Conservation (phyloP, 2,329 filamentous ascomycete species). For the Fonsecaea erecta region DNA sequence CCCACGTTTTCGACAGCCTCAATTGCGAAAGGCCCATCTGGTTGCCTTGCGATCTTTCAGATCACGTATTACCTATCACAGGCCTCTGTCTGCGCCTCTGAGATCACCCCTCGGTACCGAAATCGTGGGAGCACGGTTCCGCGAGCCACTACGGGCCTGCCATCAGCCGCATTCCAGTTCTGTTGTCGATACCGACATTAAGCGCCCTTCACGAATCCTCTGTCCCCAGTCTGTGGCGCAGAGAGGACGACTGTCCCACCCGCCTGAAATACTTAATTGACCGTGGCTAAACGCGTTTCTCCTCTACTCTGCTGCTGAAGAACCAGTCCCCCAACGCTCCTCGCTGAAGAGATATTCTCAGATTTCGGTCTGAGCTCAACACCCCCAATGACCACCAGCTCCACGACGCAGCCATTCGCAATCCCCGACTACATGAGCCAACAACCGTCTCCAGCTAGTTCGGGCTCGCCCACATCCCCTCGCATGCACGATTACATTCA, state of each 20-base stretch:
- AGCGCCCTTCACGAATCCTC: slow-evolving; percentile 1
- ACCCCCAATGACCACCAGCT: slow-evolving; percentile 33
- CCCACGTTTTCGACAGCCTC: slow-evolving; percentile 20
- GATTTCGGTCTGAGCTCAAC: not conserved
- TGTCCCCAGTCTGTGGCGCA: slow-evolving; percentile 4
- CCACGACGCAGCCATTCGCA: slow-evolving; percentile 35
- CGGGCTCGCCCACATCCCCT: slow-evolving; percentile 59
- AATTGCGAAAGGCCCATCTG: slow-evolving; percentile 18
- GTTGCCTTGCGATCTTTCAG: slow-evolving; percentile 16
- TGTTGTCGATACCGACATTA: slow-evolving; percentile 10
- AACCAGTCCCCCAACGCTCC: not conserved
- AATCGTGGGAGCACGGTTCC: not conserved
- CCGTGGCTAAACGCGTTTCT: not conserved
- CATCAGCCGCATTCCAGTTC: slow-evolving; percentile 2
- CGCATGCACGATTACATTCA: slow-evolving; percentile 46
- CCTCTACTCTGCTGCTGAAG: not conserved
- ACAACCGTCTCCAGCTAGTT: slow-evolving; percentile 52
- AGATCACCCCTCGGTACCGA: slow-evolving; percentile 24
- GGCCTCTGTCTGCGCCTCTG: slow-evolving; percentile 9
- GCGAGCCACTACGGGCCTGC: not conserved
- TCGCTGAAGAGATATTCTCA: not conserved
- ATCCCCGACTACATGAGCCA: slow-evolving; percentile 39
- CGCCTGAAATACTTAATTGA: not conserved
- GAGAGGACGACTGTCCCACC: not conserved
- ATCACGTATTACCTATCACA: slow-evolving; percentile 12